A percentile compares a stretch with the other conserved stretches of the same genome.
Conservation (phyloP, 495 filamentous ascomycete genomes). For the Tuber calosporum region DNA sequence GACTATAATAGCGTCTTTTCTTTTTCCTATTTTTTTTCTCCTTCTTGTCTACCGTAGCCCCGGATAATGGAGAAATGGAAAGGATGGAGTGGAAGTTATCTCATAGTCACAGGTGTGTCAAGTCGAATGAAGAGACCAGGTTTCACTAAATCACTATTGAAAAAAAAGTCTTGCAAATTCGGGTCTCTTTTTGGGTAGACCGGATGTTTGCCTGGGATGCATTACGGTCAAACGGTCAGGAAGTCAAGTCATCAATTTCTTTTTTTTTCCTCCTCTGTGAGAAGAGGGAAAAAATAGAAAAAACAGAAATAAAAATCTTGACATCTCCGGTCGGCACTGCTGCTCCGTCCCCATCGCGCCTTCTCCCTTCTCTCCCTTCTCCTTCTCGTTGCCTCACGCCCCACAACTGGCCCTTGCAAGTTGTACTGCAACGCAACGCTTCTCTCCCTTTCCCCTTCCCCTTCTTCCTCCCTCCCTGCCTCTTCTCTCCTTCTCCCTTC, state of each 20-base stretch:
- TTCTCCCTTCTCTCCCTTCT: slow-evolving; percentile 5
- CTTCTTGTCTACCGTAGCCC: background rate
- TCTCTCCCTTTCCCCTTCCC: background rate
- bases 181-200: background rate
- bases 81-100: background rate
- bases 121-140: background rate
- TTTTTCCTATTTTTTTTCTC: background rate
- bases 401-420: slow-evolving; percentile 5
- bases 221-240: background rate
- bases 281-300: slow-evolving; percentile 7
- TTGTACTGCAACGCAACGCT: slow-evolving; percentile 1
- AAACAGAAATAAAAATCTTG: slow-evolving; percentile 27
- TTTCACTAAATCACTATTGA: background rate
- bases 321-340: slow-evolving; percentile 29
- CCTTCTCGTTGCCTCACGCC: slow-evolving; percentile 3
- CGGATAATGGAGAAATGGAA: background rate
- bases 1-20: no score
- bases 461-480: background rate
- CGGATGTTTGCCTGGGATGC: background rate
- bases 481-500: slow-evolving; percentile 13
- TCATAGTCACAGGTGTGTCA: background rate
- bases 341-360: slow-evolving; percentile 23
- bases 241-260: slow-evolving; percentile 24
- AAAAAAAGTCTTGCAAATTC: no score
- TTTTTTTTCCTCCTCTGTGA: slow-evolving; percentile 12